A percentile compares a stretch with the other conserved stretches of the same genome.
Conservation (phyloP, 2,329 filamentous ascomycete genomes). For the Nigrospora osmanthi region DNA sequence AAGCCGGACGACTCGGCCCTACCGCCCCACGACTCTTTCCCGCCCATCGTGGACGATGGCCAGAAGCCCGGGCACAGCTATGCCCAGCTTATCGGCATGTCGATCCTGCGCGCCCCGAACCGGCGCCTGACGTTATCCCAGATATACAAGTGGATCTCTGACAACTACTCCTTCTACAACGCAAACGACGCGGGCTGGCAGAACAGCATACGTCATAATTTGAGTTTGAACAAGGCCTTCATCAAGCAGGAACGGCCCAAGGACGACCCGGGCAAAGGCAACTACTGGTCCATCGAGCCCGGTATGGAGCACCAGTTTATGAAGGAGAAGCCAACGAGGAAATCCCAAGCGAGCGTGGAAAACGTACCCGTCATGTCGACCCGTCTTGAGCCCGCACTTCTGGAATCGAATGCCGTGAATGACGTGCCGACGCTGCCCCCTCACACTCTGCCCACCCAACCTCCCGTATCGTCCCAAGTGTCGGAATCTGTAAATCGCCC, state of each 20-base stretch:
- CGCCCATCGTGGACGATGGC: slow-evolving; percentile 75
- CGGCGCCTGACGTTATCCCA: slow-evolving; percentile 83
- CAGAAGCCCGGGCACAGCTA: slow-evolving; percentile 89
- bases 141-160: slow-evolving; percentile 99
- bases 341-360: slow-evolving; percentile 46
- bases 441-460: slow-evolving; percentile 21
- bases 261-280: slow-evolving; percentile 94
- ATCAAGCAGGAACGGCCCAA: slow-evolving; percentile 93
- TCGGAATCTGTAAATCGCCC: slow-evolving; percentile 30
- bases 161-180: slow-evolving; percentile 83
- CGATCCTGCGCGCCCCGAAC: slow-evolving; percentile 78
- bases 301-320: slow-evolving; percentile 85
- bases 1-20: slow-evolving; percentile 52
- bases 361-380: slow-evolving; percentile 52
- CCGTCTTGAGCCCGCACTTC: slow-evolving; percentile 43
- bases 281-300: slow-evolving; percentile 92
- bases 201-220: slow-evolving; percentile 97
- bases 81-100: slow-evolving; percentile 92
- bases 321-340: slow-evolving; percentile 71
- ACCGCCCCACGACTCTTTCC: slow-evolving; percentile 73
- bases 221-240: slow-evolving; percentile 94
- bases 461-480: slow-evolving; percentile 22
- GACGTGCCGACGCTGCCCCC: slow-evolving; percentile 40
- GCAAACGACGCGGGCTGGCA: slow-evolving; percentile 87
- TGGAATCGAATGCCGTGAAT: slow-evolving; percentile 20